A percentile compares a stretch with the other conserved stretches of the same genome.
These are phyloP conservation scores for Venturia oleaginea DNA, from an alignment of 2,329 filamentous ascomycete species.

Conservation along the genomic window DNA sequence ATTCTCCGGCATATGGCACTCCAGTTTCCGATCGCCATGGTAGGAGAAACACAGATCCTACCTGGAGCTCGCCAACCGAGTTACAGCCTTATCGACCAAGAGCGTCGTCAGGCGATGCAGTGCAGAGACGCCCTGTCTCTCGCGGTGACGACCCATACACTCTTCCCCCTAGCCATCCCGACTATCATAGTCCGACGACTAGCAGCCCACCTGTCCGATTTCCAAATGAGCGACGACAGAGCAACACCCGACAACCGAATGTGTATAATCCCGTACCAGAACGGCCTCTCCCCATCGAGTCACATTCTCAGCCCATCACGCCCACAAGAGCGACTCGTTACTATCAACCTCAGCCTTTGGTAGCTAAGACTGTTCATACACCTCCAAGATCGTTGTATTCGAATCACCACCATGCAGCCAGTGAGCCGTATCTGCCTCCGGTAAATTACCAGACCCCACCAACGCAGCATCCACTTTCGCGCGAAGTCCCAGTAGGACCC, in stretches of 20 bases:
- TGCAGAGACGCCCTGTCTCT: not conserved
- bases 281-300: not conserved
- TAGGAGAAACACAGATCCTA: slow-evolving; percentile 9
- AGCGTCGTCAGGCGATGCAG: slow-evolving; percentile 8
- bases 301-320: not conserved
- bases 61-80: not conserved
- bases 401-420: slow-evolving; percentile 3
- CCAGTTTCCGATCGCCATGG: not conserved
- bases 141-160: slow-evolving; percentile 9
- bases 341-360: slow-evolving; percentile 4
- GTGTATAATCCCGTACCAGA: not conserved
- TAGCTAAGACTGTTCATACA: not conserved
- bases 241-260: not conserved
- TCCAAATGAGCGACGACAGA: not conserved
- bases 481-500: not conserved
- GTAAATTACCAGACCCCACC: slow-evolving; percentile 8
- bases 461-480: slow-evolving; percentile 10
- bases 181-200: slow-evolving; percentile 9
- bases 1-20: slow-evolving; percentile 17
- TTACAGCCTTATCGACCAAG: slow-evolving; percentile 9
- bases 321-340: slow-evolving; percentile 2
- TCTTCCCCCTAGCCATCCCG: slow-evolving; percentile 9
- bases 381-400: not conserved
- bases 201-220: not conserved
- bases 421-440: slow-evolving; percentile 8